These are phyloP conservation scores for Russula olivacea DNA, from an alignment of 768 basidiomycete species.

Conservation along the genomic window DNA sequence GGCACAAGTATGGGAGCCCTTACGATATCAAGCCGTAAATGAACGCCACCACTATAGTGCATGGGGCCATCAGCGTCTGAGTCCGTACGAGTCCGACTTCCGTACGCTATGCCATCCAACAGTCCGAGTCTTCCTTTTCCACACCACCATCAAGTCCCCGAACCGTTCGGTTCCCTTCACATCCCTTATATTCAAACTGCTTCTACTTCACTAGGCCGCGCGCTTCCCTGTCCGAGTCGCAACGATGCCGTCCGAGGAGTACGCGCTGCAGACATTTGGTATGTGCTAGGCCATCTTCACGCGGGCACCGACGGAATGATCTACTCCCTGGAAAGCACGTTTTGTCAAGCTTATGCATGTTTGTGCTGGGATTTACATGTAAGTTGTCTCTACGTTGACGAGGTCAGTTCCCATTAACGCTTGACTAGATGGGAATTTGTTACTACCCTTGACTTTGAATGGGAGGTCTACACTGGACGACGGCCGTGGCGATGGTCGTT, in stretches of 20 bases:
- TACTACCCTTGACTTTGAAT: conserved; percentile 17
- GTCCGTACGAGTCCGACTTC: no score
- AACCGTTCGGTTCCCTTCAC: background rate
- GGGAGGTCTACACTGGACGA: conserved; percentile 22
- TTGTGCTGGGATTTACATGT: conserved; percentile 21
- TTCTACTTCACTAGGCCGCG: no score
- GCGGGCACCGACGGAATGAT: background rate
- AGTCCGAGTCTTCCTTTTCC: background rate
- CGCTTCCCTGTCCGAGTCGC: background rate
- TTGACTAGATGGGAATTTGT: conserved; percentile 18
- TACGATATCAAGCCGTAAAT: background rate
- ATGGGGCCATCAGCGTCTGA: background rate
- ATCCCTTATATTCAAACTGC: no score
- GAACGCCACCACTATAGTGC: background rate
- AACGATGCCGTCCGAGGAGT: background rate
- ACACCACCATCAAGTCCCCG: background rate
- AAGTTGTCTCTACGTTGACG: background rate
- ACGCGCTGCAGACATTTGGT: background rate
- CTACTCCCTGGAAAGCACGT: background rate
- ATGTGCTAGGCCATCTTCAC: background rate
- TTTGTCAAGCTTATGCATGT: conserved; percentile 11
- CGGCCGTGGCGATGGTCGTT: conserved; percentile 24
- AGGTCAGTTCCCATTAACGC: background rate
- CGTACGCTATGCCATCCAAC: background rate
- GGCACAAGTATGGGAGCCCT: background rate